Evolutionary conservation across 164 flowering plant genomes (phyloP).

Genomic region (Tinospora cordifolia): DNA sequence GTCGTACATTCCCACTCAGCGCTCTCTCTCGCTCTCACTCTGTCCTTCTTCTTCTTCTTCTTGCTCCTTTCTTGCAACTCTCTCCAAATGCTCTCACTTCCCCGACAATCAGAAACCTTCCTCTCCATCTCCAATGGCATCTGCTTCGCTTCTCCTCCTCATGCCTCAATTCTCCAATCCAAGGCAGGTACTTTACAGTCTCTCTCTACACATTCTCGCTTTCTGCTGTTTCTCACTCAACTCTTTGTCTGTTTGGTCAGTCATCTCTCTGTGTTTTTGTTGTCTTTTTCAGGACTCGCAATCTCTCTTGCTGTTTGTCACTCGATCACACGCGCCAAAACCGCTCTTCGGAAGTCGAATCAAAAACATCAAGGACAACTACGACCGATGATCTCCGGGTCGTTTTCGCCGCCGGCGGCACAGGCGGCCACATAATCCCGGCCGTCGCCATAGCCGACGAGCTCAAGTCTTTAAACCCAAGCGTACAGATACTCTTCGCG

Average conservation of each 20-base stretch:
- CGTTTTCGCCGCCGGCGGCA: conserved; percentile 66
- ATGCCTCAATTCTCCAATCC: too few relatives aligned
- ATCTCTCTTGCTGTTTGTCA: conserved; percentile 19
- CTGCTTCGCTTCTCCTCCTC: too few relatives aligned
- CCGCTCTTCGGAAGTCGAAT: not conserved
- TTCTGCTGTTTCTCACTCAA: not conserved
- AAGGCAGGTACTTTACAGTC: too few relatives aligned
- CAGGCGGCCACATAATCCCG: conserved; percentile 66
- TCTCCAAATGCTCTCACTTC: too few relatives aligned
- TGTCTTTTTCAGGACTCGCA: conserved; percentile 9
- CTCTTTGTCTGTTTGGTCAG: not conserved
- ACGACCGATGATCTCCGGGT: conserved; percentile 25
- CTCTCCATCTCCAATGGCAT: too few relatives aligned
- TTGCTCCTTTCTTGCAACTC: too few relatives aligned
- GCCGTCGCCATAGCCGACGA: conserved; percentile 79
- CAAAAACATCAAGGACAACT: too few relatives aligned
- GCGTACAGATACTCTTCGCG: conserved; percentile 41
- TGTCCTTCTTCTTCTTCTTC: not conserved
- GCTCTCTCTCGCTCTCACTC: too few relatives aligned
- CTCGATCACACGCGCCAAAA: conserved; percentile 11
- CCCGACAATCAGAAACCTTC: too few relatives aligned
- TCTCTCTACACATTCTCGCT: not conserved
- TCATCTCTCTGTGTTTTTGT: not conserved
- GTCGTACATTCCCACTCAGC: too few relatives aligned
- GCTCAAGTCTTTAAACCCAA: conserved; percentile 38